Evolutionary conservation across 257 asterid genomes (phyloP).

Genomic region (Buddleja alternifolia): DNA sequence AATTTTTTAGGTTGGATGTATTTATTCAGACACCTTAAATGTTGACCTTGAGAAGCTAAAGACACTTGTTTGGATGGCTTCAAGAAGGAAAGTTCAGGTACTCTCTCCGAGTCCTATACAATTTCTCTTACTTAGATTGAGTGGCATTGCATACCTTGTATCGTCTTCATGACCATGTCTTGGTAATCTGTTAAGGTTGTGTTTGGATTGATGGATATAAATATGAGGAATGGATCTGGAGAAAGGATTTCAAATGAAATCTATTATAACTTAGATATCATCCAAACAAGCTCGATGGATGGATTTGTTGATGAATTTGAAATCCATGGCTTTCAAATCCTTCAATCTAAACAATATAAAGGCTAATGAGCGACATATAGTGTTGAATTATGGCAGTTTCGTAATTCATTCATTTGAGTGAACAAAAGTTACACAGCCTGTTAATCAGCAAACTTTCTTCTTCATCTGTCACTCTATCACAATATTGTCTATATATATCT

Average conservation of each 20-base stretch:
- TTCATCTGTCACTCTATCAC: neutral
- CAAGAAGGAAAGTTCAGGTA: constrained; percentile 70
- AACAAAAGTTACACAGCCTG: constrained; percentile 5
- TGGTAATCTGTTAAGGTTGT: constrained; percentile 3
- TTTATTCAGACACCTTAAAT: constrained; percentile 48
- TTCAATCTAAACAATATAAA: too few relatives aligned
- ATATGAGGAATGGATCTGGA: too few relatives aligned
- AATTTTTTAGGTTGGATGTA: constrained; percentile 75
- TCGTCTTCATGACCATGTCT: constrained; percentile 17
- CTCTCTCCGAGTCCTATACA: constrained; percentile 18
- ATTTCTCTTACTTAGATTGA: constrained; percentile 1
- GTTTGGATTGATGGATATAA: too few relatives aligned
- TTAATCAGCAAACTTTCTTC: constrained; percentile 9
- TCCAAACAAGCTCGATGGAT: too few relatives aligned
- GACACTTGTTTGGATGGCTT: constrained; percentile 62
- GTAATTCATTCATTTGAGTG: constrained; percentile 3
- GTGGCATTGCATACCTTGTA: neutral
- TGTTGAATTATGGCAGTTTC: constrained; percentile 2
- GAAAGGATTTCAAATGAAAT: too few relatives aligned
- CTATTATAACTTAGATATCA: too few relatives aligned
- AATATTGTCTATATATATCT: constrained; percentile 2
- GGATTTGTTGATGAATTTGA: too few relatives aligned
- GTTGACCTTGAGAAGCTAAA: constrained; percentile 60
- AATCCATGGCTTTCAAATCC: too few relatives aligned
- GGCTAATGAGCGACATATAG: constrained; percentile 11